Base-by-base conservation (phyloP, 768 basidiomycete species). In the Boletus vinaceobasis region DNA sequence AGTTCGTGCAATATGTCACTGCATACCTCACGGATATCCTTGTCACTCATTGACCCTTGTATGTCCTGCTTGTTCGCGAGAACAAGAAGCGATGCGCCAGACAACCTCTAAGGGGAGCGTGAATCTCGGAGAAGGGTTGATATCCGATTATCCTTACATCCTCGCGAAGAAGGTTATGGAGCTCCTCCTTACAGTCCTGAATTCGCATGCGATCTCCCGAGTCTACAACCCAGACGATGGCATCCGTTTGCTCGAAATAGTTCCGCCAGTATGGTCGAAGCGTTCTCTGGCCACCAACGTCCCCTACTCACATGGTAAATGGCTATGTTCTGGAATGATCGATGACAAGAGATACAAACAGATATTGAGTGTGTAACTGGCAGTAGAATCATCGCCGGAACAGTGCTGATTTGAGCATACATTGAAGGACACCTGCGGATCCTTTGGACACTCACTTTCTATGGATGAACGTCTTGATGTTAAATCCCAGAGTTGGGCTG, bases 11-110 rank as follows among this genome's bases (percentile, higher is more conserved):
- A 50, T 42, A 46, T 39, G 40, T 29, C 35, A 49, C 14, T 43
- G 77, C 88, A 70, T 70, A 91, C 95, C 67, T 90, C 79, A 57
- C 85, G 79, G 60, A 98, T 97, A 74, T 97, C 93, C 32, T 73
- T 69, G 57, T 86, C 82, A 32, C 82, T 81, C 85, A 98, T 84
- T 1, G 93, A 88, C 46, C 93, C 91, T 54, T 82, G 81, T 53
- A 98, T 82, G 74, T 99, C 97, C 68, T 97, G 95, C 73, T 99
- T 99, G 74, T 99, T 99, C 29, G 97, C 97, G 67, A 98, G 91
- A 50, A 98, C 86, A 36, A 98, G 83, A 48, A 98, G 79, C 13
- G 93, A 95, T 40, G 97, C 97, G n/a, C 97, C 96, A 48, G 93
- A 86, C 55, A 98, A 74, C 65, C 97, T 82, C 95, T 98, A 56